phyloP scores from a whole-genome alignment of 352 stramenopile genomes.

The Pythium dissimile region DNA sequence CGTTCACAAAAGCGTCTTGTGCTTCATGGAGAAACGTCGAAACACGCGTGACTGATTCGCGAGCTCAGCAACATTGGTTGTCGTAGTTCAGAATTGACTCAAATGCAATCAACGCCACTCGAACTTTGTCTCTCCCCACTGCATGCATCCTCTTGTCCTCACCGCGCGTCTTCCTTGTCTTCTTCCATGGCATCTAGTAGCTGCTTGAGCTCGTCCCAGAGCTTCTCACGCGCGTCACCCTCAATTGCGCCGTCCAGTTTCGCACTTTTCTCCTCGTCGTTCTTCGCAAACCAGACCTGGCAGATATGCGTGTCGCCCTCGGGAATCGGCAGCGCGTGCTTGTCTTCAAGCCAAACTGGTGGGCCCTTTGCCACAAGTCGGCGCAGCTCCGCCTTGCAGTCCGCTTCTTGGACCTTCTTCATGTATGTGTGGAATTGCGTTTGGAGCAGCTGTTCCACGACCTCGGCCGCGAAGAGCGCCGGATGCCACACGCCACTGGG shows the following conservation, averaged over 20 bases:
- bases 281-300: conserved; percentile 88
- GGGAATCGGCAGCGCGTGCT: conserved; percentile 83
- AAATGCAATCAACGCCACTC: background rate
- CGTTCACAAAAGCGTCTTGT: background rate
- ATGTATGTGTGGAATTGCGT: conserved; percentile 93
- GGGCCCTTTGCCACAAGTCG: conserved; percentile 89
- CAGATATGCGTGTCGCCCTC: conserved; percentile 90
- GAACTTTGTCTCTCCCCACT: background rate
- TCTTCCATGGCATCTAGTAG: conserved; percentile 78
- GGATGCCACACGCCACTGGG: conserved; percentile 89
- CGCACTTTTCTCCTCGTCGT: conserved; percentile 75
- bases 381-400: conserved; percentile 93
- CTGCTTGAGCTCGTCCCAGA: conserved; percentile 71
- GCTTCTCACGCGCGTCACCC: conserved; percentile 71
- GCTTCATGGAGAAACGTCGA: background rate
- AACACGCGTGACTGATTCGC: background rate
- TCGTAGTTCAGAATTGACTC: background rate
- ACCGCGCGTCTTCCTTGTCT: conserved; percentile 72
- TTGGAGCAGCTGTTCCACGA: conserved; percentile 80
- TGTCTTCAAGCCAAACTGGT: conserved; percentile 92
- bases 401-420: conserved; percentile 89
- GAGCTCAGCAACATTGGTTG: background rate
- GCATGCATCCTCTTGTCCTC: conserved; percentile 16
- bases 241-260: conserved; percentile 89
- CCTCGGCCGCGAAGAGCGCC: conserved; percentile 64